Percentiles rank a stretch among this genome's conserved stretches.
Evolutionary conservation across 305 asterid species (phyloP).

Genomic region (Striga hermonthica): DNA sequence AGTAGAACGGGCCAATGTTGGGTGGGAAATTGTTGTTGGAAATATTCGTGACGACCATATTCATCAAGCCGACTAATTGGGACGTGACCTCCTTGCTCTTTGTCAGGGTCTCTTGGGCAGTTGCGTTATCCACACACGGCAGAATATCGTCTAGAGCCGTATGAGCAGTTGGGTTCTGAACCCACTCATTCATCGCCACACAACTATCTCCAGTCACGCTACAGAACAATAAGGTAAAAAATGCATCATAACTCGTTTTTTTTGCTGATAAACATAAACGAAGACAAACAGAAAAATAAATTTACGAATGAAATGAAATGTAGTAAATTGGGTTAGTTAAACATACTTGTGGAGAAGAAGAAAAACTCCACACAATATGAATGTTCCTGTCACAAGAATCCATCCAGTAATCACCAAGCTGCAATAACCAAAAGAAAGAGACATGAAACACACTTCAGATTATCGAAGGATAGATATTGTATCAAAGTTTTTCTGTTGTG

Average conservation of each 20-base stretch:
- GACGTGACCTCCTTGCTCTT: slow-evolving; percentile 74
- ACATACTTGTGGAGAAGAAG: slow-evolving; percentile 88
- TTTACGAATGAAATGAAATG: too few species aligned
- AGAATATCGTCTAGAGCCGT: slow-evolving; percentile 85
- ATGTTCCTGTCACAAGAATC: slow-evolving; percentile 83
- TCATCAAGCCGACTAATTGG: slow-evolving; percentile 55
- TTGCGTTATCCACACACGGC: slow-evolving; percentile 85
- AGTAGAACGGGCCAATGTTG: slow-evolving; percentile 49
- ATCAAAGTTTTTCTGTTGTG: too few species aligned
- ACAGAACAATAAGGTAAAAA: slow-evolving; percentile 7
- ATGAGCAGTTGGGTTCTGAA: slow-evolving; percentile 67
- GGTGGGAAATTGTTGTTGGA: slow-evolving; percentile 68
- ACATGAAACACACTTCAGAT: not conserved
- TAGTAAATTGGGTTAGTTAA: too few species aligned
- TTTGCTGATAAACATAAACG: not conserved
- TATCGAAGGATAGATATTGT: too few species aligned
- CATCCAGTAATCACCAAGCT: slow-evolving; percentile 80
- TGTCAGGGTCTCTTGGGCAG: slow-evolving; percentile 74
- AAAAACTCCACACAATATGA: slow-evolving; percentile 76
- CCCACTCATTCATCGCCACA: slow-evolving; percentile 85
- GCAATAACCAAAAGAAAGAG: slow-evolving; percentile 38
- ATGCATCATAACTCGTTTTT: not conserved
- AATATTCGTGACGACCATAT: slow-evolving; percentile 59
- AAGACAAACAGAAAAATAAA: too few species aligned
- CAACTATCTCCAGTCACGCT: slow-evolving; percentile 82